phyloP scores from a whole-genome alignment of 2,329 filamentous ascomycete species.

The Aureobasidium sp. region DNA sequence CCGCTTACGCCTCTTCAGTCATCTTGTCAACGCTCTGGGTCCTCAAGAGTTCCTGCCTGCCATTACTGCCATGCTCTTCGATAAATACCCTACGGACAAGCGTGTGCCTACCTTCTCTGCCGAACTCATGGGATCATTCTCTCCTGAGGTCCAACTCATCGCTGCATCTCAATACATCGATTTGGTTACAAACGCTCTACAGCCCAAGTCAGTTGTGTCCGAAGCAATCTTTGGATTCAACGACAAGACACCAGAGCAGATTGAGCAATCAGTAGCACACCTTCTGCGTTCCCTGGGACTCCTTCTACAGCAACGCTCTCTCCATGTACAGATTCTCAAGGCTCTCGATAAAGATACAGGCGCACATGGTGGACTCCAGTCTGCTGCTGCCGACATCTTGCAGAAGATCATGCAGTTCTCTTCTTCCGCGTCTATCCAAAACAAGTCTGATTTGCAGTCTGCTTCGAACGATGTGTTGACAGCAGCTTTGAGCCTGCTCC shows the following conservation, averaged over 20 bases:
- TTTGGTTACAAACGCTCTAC: conserved; percentile 66
- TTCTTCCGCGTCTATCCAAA: neutral
- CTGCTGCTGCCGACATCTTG: conserved; percentile 30
- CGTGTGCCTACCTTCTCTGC: conserved; percentile 65
- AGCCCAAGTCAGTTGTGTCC: conserved; percentile 65
- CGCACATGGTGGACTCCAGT: conserved; percentile 17
- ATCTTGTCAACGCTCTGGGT: conserved; percentile 76
- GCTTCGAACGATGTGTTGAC: conserved; percentile 57
- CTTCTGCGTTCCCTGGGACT: conserved; percentile 27
- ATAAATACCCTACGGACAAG: conserved; percentile 73
- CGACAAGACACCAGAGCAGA: conserved; percentile 33
- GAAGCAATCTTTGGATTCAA: conserved; percentile 59
- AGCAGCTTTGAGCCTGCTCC: conserved; percentile 73
- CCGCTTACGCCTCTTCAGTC: conserved; percentile 71
- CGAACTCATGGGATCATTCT: conserved; percentile 64
- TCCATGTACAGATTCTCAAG: conserved; percentile 8
- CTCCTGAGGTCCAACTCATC: conserved; percentile 62
- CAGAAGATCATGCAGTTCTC: conserved; percentile 20
- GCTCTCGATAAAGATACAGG: conserved; percentile 11
- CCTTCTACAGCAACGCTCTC: conserved; percentile 16
- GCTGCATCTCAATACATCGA: conserved; percentile 68
- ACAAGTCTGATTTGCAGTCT: conserved; percentile 28
- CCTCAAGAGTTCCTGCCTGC: conserved; percentile 81
- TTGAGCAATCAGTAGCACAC: conserved; percentile 26
- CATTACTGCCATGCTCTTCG: conserved; percentile 79